Percentiles rank a stretch among this genome's conserved stretches.
These are phyloP conservation scores for Cladophialophora psammophila DNA, from an alignment of 2,329 filamentous ascomycete genomes.

Conservation along the genomic window DNA sequence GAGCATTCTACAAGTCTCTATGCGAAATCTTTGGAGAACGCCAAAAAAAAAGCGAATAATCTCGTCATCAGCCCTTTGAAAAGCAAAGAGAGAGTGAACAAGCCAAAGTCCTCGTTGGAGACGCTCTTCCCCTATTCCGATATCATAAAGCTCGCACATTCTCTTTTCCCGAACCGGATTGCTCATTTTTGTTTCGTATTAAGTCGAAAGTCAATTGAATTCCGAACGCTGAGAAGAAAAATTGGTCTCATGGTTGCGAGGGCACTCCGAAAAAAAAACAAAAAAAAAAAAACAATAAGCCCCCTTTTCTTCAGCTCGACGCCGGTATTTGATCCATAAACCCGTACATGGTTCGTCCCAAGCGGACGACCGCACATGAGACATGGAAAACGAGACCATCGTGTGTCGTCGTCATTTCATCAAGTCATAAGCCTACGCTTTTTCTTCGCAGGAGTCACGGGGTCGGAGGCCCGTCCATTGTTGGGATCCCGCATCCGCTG, in stretches of 20 bases:
- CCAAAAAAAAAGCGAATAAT: not conserved
- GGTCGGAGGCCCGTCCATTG: constrained; percentile 33
- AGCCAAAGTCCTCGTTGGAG: not conserved
- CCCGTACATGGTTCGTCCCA: constrained; percentile 30
- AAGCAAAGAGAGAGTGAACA: not conserved
- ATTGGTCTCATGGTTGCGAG: not conserved
- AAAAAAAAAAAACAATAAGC: constrained; percentile 5
- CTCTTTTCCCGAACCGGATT: not conserved
- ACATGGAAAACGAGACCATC: constrained; percentile 28
- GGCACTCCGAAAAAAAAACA: constrained; percentile 5
- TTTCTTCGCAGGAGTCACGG: constrained; percentile 36
- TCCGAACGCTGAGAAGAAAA: not conserved
- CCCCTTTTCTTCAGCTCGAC: constrained; percentile 19
- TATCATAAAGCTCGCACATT: constrained; percentile 7
- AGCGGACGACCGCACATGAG: constrained; percentile 17
- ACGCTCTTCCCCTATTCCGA: not conserved
- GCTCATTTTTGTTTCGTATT: constrained; percentile 2
- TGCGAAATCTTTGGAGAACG: not conserved
- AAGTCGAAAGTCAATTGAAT: not conserved
- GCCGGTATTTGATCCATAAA: constrained; percentile 25
- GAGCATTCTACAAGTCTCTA: not conserved
- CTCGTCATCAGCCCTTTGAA: not conserved
- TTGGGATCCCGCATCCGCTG: constrained; percentile 40
- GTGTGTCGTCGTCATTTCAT: constrained; percentile 34
- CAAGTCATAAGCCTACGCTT: constrained; percentile 35